A percentile compares a stretch with the other conserved stretches of the same genome.
These are phyloP conservation scores for Globisporangium rhizosaccharum DNA, from an alignment of 352 stramenopile species.

Conservation along the genomic window DNA sequence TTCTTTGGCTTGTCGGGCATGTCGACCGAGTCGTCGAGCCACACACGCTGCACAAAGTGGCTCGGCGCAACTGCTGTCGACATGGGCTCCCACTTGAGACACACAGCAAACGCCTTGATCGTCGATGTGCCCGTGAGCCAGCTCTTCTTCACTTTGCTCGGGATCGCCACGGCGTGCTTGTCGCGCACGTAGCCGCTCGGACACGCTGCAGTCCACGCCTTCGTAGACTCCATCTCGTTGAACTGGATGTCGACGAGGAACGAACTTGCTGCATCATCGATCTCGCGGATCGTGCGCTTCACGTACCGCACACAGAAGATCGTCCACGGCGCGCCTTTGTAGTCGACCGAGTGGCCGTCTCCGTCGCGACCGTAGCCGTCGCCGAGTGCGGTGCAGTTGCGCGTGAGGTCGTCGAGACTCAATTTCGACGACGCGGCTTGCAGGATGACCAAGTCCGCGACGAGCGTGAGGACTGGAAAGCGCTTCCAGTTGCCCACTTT, in stretches of 20 bases:
- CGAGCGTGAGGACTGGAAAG: constrained; percentile 21
- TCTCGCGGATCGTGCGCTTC: constrained; percentile 24
- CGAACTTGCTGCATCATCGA: constrained; percentile 8
- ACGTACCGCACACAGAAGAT: constrained; percentile 38
- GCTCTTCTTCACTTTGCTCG: constrained; percentile 29
- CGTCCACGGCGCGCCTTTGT: constrained; percentile 32
- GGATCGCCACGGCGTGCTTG: constrained; percentile 20
- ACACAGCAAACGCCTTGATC: constrained; percentile 24
- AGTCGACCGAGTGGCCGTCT: constrained; percentile 43
- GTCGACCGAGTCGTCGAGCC: constrained; percentile 29
- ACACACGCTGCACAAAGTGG: constrained; percentile 32
- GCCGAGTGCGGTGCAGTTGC: constrained; percentile 16
- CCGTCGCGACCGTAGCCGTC: constrained; percentile 31
- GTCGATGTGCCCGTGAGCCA: constrained; percentile 27
- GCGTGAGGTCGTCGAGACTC: constrained; percentile 27
- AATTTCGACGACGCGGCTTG: constrained; percentile 20
- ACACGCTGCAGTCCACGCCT: constrained; percentile 22
- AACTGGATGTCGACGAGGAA: constrained; percentile 31
- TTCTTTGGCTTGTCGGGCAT: constrained; percentile 32
- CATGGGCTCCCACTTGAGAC: constrained; percentile 28
- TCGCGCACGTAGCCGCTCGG: constrained; percentile 25
- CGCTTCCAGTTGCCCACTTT: constrained; percentile 22
- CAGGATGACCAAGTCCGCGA: constrained; percentile 29
- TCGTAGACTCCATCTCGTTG: constrained; percentile 26
- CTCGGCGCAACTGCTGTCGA: constrained; percentile 7